phyloP scores from a whole-genome alignment of 371 early-diverging fungal species.

The Mortierella sp. region DNA sequence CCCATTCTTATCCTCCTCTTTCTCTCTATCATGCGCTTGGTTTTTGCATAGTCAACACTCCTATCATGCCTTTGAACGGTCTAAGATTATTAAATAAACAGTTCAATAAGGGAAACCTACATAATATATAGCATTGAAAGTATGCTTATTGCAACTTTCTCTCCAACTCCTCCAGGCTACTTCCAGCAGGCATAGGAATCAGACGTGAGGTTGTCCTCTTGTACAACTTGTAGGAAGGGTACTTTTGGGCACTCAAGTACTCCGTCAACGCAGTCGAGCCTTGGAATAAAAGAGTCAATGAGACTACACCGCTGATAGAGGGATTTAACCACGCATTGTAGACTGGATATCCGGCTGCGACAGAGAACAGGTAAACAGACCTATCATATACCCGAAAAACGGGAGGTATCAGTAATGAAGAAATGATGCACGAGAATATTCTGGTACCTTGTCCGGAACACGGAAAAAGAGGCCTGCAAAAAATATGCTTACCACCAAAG shows the following conservation, averaged over 20 bases:
- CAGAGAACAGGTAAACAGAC: conserved; percentile 71
- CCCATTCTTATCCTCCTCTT: too few species aligned
- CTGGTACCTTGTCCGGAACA: too few species aligned
- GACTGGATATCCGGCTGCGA: conserved; percentile 57
- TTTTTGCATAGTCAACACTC: too few species aligned
- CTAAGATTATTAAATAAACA: too few species aligned
- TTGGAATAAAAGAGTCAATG: conserved; percentile 77
- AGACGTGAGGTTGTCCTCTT: conserved; percentile 68
- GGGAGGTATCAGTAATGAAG: not conserved
- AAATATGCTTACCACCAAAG: conserved; percentile 77
- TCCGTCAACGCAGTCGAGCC: conserved; percentile 84
- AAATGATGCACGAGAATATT: not conserved
- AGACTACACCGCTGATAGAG: conserved; percentile 65
- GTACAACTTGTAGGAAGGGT: conserved; percentile 72
- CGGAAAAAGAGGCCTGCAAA: too few species aligned
- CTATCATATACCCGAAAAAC: conserved; percentile 43
- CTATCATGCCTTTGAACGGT: too few species aligned
- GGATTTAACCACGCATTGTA: conserved; percentile 63
- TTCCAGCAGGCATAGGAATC: conserved; percentile 66
- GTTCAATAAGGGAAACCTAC: not conserved
- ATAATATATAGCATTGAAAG: not conserved
- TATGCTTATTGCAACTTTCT: conserved; percentile 22
- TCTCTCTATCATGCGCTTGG: too few species aligned
- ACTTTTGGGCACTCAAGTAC: conserved; percentile 10
- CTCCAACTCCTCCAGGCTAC: conserved; percentile 40